Evolutionary conservation across 2,329 filamentous ascomycete genomes (phyloP).

Genomic region (Ophiocordyceps unilateralis): DNA sequence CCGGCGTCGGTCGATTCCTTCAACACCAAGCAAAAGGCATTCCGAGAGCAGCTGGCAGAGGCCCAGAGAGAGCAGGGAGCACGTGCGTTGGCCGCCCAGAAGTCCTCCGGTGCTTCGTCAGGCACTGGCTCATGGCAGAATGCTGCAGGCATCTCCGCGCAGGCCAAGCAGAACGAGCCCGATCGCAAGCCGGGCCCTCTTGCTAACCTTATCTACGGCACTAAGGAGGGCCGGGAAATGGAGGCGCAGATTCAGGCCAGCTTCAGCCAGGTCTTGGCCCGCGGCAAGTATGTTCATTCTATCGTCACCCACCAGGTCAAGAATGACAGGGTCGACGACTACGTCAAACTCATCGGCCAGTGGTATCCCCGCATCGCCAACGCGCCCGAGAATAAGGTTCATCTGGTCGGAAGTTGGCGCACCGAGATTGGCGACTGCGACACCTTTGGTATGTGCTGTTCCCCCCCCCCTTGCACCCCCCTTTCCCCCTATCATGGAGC

Average conservation of each 20-base stretch:
- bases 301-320: slow-evolving; percentile 95
- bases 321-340: slow-evolving; percentile 89
- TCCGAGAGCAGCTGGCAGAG: slow-evolving; percentile 65
- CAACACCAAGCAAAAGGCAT: slow-evolving; percentile 68
- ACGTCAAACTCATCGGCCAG: slow-evolving; percentile 69
- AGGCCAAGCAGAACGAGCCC: slow-evolving; percentile 36
- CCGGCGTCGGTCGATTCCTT: slow-evolving; percentile 57
- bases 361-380: slow-evolving; percentile 89
- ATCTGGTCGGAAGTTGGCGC: slow-evolving; percentile 94
- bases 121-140: slow-evolving; percentile 19
- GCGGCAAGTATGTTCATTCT: slow-evolving; percentile 96
- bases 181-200: slow-evolving; percentile 56
- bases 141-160: slow-evolving; percentile 26
- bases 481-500: background rate
- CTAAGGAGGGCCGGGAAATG: slow-evolving; percentile 82
- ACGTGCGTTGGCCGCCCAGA: slow-evolving; percentile 43
- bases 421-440: slow-evolving; percentile 96
- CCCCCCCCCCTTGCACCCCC: too few relatives aligned
- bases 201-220: slow-evolving; percentile 87
- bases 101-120: slow-evolving; percentile 20
- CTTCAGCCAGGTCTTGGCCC: slow-evolving; percentile 85
- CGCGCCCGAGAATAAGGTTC: slow-evolving; percentile 76
- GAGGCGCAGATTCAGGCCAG: slow-evolving; percentile 92
- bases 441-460: slow-evolving; percentile 60
- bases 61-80: slow-evolving; percentile 71